Conservation (phyloP, 768 basidiomycete genomes). For the Suillus placidus region DNA sequence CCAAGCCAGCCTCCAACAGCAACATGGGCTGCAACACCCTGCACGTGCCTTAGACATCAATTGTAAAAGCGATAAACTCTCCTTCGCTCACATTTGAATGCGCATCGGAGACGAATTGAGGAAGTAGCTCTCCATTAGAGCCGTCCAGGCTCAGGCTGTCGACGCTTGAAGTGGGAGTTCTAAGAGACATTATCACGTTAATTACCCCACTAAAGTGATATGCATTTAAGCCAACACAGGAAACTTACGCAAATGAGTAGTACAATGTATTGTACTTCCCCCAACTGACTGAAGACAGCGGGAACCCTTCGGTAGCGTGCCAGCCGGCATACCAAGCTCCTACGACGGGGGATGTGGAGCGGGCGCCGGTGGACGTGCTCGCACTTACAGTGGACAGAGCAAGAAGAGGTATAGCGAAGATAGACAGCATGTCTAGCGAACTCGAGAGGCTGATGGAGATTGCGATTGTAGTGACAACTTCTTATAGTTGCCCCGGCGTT, state of each 20-base stretch:
- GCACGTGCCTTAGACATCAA: not conserved
- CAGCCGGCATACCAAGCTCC: slow-evolving; percentile 51
- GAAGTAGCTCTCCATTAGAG: slow-evolving; percentile 5
- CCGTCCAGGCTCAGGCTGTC: slow-evolving; percentile 2
- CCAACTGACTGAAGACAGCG: slow-evolving; percentile 48
- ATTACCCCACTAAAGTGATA: not conserved
- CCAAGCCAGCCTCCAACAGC: slow-evolving; percentile 67
- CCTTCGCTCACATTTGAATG: slow-evolving; percentile 5
- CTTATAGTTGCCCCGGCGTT: not conserved
- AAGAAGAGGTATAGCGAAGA: not conserved
- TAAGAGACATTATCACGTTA: not conserved
- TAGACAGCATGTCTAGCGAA: not conserved
- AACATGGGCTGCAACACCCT: slow-evolving; percentile 55
- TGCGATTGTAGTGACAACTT: not conserved
- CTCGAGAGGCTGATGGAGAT: not conserved
- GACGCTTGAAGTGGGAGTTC: slow-evolving; percentile 9
- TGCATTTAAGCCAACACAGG: not conserved
- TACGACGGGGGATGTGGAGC: slow-evolving; percentile 9
- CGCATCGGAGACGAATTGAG: slow-evolving; percentile 10
- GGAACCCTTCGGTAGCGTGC: slow-evolving; percentile 36
- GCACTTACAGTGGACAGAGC: not conserved
- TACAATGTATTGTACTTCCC: slow-evolving; percentile 54
- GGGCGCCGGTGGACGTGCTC: not conserved
- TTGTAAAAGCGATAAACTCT: not conserved
- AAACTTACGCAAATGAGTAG: slow-evolving; percentile 60